Evolutionary conservation across 2,329 filamentous ascomycete species (phyloP).

Genomic region (Zasmidium cellare): DNA sequence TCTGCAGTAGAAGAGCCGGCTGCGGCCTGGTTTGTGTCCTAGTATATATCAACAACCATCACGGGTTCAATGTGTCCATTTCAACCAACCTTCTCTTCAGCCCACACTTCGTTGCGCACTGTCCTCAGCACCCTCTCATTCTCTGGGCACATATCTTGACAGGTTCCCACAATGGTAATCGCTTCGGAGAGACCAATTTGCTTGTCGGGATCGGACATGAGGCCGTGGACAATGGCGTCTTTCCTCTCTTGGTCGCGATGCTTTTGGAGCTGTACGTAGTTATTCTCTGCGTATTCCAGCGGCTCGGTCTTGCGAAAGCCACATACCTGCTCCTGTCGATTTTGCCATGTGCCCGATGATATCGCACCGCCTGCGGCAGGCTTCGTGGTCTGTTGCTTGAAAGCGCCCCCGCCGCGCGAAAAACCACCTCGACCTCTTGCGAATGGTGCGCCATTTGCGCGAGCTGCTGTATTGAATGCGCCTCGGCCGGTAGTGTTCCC

Average conservation of each 20-base stretch:
- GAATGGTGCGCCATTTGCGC: background rate
- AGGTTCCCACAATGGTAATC: slow-evolving; percentile 62
- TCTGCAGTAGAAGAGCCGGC: slow-evolving; percentile 33
- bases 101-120: slow-evolving; percentile 61
- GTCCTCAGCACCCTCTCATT: slow-evolving; percentile 63
- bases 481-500: slow-evolving; percentile 4
- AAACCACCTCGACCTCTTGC: background rate
- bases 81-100: slow-evolving; percentile 56
- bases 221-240: slow-evolving; percentile 53
- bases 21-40: slow-evolving; percentile 19
- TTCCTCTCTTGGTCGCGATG: slow-evolving; percentile 52
- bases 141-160: slow-evolving; percentile 65
- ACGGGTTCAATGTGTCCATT: slow-evolving; percentile 6
- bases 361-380: slow-evolving; percentile 6
- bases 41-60: slow-evolving; percentile 26
- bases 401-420: background rate
- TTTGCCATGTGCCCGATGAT: slow-evolving; percentile 19
- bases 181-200: slow-evolving; percentile 61
- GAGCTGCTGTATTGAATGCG: background rate
- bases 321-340: slow-evolving; percentile 27
- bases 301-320: background rate
- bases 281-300: slow-evolving; percentile 30
- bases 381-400: background rate
- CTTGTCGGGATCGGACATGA: slow-evolving; percentile 60
- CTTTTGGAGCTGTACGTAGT: slow-evolving; percentile 45